Evolutionary conservation across 2,329 filamentous ascomycete species (phyloP), one percentile per base, ranked within the genome.

Genomic region (Diplodia sapinea): DNA sequence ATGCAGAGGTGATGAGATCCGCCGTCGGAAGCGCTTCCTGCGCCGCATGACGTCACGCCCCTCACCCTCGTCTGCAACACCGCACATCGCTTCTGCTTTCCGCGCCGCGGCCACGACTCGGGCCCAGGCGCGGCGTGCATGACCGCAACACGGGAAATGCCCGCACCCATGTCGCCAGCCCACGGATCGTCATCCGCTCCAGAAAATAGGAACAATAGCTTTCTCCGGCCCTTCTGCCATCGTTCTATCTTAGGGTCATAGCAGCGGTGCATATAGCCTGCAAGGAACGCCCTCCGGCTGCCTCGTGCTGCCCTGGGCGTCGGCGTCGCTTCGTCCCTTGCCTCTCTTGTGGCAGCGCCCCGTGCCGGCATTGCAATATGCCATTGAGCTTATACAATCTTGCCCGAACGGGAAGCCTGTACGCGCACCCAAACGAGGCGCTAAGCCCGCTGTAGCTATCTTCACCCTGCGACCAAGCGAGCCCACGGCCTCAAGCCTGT

Each of bases 121-220:
- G 29, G 26, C 57, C 56, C 38, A 38, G 13, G 17, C 13, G 23
- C 36, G 20, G 40, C 56, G 9, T 13, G 56, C 38, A 49, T 49
- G 56, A 61, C 40, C 31, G 29, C 31, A 47, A 15, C 40, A n/a
- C 43, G 43, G 43, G 11, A 47, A 47, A 47, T 47, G 43, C 43
- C 43, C 17, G 43, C n/a, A n/a, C 9, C 43, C 43, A n/a, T 20
- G 43, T 47, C 43, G 38, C 26, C 26, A 26, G 26, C 4, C 26
- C 26, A 26, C 26, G 26, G 26, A 26, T 26, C 26, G 26, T 26
- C 26, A 3, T 26, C 26, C 26, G 26, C 56, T 47, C 8, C 23
- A 61, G 43, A 62, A 62, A 50, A 62, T 62, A 62, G 57, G 57
- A 62, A 62, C 40, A 62, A 50, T 47, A 43, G 57, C 38, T 50